These are phyloP conservation scores for Globisporangium carolinianum DNA, from an alignment of 352 stramenopile genomes.

Conservation along the genomic window DNA sequence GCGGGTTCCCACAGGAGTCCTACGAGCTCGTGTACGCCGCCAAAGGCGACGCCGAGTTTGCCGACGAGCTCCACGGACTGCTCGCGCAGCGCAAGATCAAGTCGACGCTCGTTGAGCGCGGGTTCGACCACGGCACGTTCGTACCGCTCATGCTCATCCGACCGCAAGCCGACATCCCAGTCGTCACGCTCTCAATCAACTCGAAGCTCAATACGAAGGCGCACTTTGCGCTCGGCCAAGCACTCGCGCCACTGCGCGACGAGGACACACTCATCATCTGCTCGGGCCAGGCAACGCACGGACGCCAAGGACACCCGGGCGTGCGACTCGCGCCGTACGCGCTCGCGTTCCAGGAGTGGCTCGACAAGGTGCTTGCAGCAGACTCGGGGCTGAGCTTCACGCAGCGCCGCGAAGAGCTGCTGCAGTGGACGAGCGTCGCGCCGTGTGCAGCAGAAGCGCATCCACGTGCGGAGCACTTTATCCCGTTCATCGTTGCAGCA, in stretches of 20 bases:
- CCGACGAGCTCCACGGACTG: constrained; percentile 48
- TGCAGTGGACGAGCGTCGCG: constrained; percentile 35
- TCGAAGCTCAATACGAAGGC: constrained; percentile 34
- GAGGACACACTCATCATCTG: constrained; percentile 81
- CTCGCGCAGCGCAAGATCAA: constrained; percentile 52
- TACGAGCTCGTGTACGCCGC: constrained; percentile 79
- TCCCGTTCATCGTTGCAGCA: constrained; percentile 44
- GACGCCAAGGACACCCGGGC: constrained; percentile 3
- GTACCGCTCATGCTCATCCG: constrained; percentile 84
- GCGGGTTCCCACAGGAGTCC: constrained; percentile 73
- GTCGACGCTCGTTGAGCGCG: constrained; percentile 40
- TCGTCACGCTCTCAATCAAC: constrained; percentile 81
- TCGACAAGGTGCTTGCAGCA: constrained; percentile 26
- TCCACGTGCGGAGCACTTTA: constrained; percentile 42
- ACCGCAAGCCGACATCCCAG: constrained; percentile 73
- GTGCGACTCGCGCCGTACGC: constrained; percentile 9
- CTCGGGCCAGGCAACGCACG: constrained; percentile 58
- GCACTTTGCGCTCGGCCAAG: constrained; percentile 65
- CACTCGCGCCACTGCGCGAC: constrained; percentile 46
- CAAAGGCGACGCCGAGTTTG: constrained; percentile 57
- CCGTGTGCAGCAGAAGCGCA: constrained; percentile 29
- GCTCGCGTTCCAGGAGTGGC: constrained; percentile 35
- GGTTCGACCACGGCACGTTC: constrained; percentile 88
- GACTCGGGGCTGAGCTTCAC: constrained; percentile 18
- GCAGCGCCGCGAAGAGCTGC: constrained; percentile 28